Evolutionary conservation across 2,329 filamentous ascomycete species (phyloP).

Genomic region (Colletotrichum coccodes): DNA sequence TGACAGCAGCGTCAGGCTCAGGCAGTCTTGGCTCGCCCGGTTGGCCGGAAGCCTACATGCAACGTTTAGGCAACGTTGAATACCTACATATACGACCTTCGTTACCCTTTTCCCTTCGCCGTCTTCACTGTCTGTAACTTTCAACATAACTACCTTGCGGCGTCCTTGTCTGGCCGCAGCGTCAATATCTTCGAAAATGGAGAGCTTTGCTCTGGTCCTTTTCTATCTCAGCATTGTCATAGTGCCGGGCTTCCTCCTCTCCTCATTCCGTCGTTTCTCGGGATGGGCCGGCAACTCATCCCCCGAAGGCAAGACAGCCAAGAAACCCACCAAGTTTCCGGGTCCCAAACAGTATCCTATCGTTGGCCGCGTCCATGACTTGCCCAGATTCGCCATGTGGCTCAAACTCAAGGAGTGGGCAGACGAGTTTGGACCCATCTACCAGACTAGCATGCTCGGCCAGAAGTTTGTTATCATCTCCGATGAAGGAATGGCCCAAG

Average conservation of each 20-base stretch:
- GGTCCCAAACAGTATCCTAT: slow-evolving; percentile 59
- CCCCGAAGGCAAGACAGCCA: slow-evolving; percentile 11
- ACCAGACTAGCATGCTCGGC: slow-evolving; percentile 51
- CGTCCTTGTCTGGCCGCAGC: too few relatives aligned
- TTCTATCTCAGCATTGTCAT: slow-evolving; percentile 54
- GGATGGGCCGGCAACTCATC: slow-evolving; percentile 39
- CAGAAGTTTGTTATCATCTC: slow-evolving; percentile 57
- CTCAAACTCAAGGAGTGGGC: slow-evolving; percentile 62
- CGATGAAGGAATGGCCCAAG: slow-evolving; percentile 58
- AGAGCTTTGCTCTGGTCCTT: slow-evolving; percentile 49
- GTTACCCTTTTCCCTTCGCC: not conserved
- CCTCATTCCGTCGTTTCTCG: slow-evolving; percentile 49
- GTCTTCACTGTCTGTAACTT: not conserved
- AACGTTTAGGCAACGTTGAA: too few relatives aligned
- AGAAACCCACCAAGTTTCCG: slow-evolving; percentile 48
- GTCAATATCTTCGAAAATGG: slow-evolving; percentile 42
- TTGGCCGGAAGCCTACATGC: not conserved
- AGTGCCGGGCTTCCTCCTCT: slow-evolving; percentile 54
- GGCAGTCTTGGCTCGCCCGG: not conserved
- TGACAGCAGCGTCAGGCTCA: too few relatives aligned
- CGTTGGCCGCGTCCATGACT: slow-evolving; percentile 59
- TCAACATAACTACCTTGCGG: too few relatives aligned
- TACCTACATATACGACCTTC: not conserved
- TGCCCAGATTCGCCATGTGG: slow-evolving; percentile 58
- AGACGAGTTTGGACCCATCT: slow-evolving; percentile 54